Conservation (phyloP, 1,284 basidiomycete species). For the Rhodotorula sp. region DNA sequence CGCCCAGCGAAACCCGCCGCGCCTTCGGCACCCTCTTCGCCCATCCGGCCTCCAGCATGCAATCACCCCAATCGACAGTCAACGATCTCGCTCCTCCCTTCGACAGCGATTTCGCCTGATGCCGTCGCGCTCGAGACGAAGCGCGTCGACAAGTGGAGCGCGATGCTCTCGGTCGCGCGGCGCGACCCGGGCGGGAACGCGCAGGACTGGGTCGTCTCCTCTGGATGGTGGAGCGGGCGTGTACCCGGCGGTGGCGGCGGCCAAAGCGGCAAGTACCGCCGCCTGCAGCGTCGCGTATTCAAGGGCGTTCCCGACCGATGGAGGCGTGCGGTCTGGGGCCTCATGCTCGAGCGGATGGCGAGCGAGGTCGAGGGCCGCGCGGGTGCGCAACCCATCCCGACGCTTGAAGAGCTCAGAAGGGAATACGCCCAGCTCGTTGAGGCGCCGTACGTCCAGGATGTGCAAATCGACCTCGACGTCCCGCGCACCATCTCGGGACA, state of each 20-base stretch:
- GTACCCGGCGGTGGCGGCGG: conserved; percentile 39
- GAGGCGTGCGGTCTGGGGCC: conserved; percentile 84
- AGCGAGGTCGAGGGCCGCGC: conserved; percentile 21
- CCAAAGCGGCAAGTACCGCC: conserved; percentile 44
- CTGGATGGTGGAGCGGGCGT: conserved; percentile 64
- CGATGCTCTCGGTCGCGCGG: conserved; percentile 64
- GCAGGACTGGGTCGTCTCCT: conserved; percentile 68
- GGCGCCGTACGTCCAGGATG: conserved; percentile 80
- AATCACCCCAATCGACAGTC: conserved; percentile 9
- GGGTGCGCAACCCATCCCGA: conserved; percentile 8
- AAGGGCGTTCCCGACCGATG: conserved; percentile 97
- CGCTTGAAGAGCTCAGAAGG: conserved; percentile 32
- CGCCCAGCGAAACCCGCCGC: neutral
- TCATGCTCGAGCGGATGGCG: conserved; percentile 36
- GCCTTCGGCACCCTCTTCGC: neutral
- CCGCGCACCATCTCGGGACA: conserved; percentile 95
- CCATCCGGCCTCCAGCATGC: neutral
- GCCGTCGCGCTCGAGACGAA: conserved; percentile 61
- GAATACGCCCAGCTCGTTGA: conserved; percentile 69
- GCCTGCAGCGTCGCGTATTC: conserved; percentile 69
- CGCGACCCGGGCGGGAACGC: conserved; percentile 72
- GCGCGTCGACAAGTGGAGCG: conserved; percentile 81
- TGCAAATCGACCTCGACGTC: conserved; percentile 98
- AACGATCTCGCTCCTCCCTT: conserved; percentile 30
- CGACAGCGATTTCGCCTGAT: conserved; percentile 17